Evolutionary conservation across 2,329 filamentous ascomycete species (phyloP), one percentile per base, ranked within the genome.

Genomic region (Penicillium sp.): DNA sequence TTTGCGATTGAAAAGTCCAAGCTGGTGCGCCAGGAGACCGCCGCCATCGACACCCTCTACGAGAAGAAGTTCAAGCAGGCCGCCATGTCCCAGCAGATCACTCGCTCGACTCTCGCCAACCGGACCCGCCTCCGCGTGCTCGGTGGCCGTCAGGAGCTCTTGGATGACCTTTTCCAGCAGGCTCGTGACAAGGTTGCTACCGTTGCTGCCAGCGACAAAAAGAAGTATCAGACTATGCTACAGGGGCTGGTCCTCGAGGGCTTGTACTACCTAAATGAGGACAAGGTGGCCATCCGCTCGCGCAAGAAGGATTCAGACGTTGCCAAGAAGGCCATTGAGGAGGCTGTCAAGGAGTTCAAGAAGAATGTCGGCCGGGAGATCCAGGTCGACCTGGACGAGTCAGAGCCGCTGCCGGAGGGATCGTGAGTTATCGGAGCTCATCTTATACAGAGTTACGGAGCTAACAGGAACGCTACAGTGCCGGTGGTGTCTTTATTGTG

Each of bases 51-150:
- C 77, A 79, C 80, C 59, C 78, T 87, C 63, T 98, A 96, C 81
- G 88, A 92, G 77, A 97, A 95, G 84, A 97, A 97, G 79, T 95
- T 95, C 83, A 98, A 96, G 81, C 88, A 95, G 76, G 92, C 93
- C 65, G 83, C 87, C 78, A 95, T 97, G 89, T 92, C 89, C 56
- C 93, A 97, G 81, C 93, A 98, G 78, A 97, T 97, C 77, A 95
- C 91, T 58, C 88, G 88, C 69, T 97, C 91, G 57, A 97, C 91
- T 55, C 86, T 96, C 56, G 82, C 91, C 75, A 98, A 98, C 81
- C 95, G 95, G 81, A 93, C 89, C 50, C 84, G 93, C 54, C 84
- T 98, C 73, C 86, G 87, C 70, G 86, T 98, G 48, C 84, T 98
- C 51, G 81, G 81, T 56, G 87, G 90, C 51, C 83, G 91, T 64